Base-by-base conservation (phyloP, 225 moss, liverwort and hornwort genomes). In the Straminergon stramineum region DNA sequence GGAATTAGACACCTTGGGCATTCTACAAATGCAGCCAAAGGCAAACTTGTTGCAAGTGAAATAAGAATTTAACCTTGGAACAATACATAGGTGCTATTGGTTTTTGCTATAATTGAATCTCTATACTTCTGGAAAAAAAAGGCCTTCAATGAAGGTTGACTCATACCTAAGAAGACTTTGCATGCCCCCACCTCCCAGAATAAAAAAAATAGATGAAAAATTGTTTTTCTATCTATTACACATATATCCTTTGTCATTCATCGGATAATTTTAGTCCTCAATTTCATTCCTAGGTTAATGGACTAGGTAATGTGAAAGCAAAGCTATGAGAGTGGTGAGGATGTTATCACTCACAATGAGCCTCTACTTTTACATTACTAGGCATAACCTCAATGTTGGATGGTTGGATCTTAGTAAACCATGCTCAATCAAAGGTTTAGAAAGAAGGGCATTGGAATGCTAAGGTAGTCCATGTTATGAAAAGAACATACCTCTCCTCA, bases 281-380 rank as follows among this genome's bases (percentile, higher is more conserved):
- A 10, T 10, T 9, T 48, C 9, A 10, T 48, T 48, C 48, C 9
- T 9, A 10, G 48, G 48, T 9, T 48, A 30, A 2, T 34, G 21
- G 35, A 35, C 22, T 23, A 21, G 14, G 9, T 53, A 8, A 5
- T 53, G 35, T 23, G 55, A 55, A 37, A 35, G 55, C 37, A 22
- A 55, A 15, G 35, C 3, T 20, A n/a, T 2, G 1, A 1, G 26
- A 51, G 32, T 51, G 31, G 6, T 51, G 75, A 75, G 11, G 53
- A 22, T 53, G 53, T 22, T 53, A 22, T 76, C 32, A 21, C 8
- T 76, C 20, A 34, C 12, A 4, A 51, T 4, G 32, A 52, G 6
- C 4, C 28, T 48, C 0, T 31, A 1, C 4, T 75, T 32, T 52
- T 13, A 22, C 22, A 35, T 35, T 34, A 53, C 1, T 0, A 34